Percentiles rank a stretch among this genome's conserved stretches.
These are phyloP conservation scores for Rhizopogon salebrosus DNA, from an alignment of 768 basidiomycete genomes.

Conservation along the genomic window DNA sequence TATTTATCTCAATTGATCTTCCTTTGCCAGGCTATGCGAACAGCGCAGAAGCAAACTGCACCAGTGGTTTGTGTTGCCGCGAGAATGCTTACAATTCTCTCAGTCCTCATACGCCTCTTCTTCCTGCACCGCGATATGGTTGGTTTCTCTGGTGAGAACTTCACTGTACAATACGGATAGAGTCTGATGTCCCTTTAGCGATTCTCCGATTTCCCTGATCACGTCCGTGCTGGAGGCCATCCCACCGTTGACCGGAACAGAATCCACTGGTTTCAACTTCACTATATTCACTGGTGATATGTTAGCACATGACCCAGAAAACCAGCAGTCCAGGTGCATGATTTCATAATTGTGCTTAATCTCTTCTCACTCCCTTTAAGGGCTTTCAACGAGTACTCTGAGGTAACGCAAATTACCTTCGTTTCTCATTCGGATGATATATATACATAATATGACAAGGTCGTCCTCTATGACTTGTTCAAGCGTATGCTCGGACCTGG, in stretches of 20 bases:
- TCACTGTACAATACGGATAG: not conserved
- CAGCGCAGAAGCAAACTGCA: constrained; percentile 70
- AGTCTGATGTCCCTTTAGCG: constrained; percentile 32
- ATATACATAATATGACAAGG: constrained; percentile 28
- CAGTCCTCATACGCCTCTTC: constrained; percentile 45
- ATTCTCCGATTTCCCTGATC: constrained; percentile 58
- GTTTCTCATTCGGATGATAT: constrained; percentile 4
- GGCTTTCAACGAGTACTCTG: constrained; percentile 55
- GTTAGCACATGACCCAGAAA: constrained; percentile 65
- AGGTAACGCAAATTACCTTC: constrained; percentile 34
- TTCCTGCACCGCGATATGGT: constrained; percentile 67
- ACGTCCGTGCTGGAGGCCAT: constrained; percentile 61
- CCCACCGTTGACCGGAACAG: constrained; percentile 58
- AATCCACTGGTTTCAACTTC: constrained; percentile 57
- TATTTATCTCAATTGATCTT: not conserved
- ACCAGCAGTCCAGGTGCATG: constrained; percentile 54
- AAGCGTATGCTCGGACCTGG: constrained; percentile 56
- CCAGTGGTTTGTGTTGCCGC: constrained; percentile 62
- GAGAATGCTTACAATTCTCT: constrained; percentile 41
- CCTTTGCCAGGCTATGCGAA: constrained; percentile 52
- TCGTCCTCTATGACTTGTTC: constrained; percentile 62
- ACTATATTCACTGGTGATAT: constrained; percentile 71
- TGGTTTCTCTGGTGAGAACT: constrained; percentile 48
- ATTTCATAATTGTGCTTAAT: not conserved
- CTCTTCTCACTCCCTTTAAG: constrained; percentile 25